Percentiles rank a stretch among this genome's conserved stretches.
Evolutionary conservation across 805 yeast genomes (phyloP).

Genomic region (Lipomyces yamanashiensis): DNA sequence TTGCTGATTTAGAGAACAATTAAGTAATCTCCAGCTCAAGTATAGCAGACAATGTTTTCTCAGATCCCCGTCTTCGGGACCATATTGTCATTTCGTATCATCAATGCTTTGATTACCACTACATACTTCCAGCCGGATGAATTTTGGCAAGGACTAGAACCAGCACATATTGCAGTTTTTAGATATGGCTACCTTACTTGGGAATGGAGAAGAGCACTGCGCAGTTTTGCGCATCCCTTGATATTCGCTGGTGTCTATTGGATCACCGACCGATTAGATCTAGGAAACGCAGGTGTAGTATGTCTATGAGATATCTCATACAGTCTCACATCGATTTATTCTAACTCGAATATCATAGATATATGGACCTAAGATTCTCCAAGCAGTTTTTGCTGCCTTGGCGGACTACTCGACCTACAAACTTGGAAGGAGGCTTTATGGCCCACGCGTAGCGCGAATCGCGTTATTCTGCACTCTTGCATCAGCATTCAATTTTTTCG

Average conservation of each 20-base stretch:
- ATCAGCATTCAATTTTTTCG: slow-evolving; percentile 82
- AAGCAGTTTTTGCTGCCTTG: slow-evolving; percentile 69
- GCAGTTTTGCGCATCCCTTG: slow-evolving; percentile 82
- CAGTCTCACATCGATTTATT: not conserved
- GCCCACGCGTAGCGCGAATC: slow-evolving; percentile 29
- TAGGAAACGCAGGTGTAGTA: slow-evolving; percentile 49
- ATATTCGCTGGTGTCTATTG: slow-evolving; percentile 59
- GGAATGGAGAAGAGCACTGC: slow-evolving; percentile 84
- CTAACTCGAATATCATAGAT: slow-evolving; percentile 17
- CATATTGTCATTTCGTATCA: slow-evolving; percentile 53
- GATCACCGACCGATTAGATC: slow-evolving; percentile 44
- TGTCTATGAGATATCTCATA: not conserved
- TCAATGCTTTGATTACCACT: slow-evolving; percentile 64
- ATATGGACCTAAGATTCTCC: slow-evolving; percentile 64
- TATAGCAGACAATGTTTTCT: not conserved
- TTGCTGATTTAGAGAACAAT: no score
- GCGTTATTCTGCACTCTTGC: slow-evolving; percentile 55
- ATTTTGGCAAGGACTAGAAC: slow-evolving; percentile 89
- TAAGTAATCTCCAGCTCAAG: not conserved
- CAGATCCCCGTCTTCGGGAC: slow-evolving; percentile 1
- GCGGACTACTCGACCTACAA: slow-evolving; percentile 68
- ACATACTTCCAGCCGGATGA: slow-evolving; percentile 98
- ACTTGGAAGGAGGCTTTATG: slow-evolving; percentile 49
- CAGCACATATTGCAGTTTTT: slow-evolving; percentile 76
- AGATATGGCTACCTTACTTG: slow-evolving; percentile 88